These are phyloP conservation scores for Salvia splendens DNA, from an alignment of 257 asterid genomes.

Conservation along the genomic window DNA sequence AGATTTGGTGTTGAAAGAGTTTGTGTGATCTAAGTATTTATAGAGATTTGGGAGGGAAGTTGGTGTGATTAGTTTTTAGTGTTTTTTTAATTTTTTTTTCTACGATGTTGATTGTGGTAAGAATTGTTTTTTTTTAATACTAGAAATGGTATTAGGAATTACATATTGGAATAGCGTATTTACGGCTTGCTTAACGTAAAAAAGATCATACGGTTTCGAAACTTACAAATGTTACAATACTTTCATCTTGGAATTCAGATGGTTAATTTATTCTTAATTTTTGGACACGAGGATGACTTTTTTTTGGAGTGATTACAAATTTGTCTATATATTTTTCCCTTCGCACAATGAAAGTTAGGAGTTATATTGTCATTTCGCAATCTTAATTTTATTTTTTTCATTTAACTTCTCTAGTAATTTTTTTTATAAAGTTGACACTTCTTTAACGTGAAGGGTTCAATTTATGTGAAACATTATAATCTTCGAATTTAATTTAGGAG, in stretches of 20 bases:
- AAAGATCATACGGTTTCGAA: neutral
- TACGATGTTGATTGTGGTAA: neutral
- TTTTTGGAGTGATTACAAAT: neutral
- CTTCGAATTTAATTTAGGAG: too few relatives aligned
- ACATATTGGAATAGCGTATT: neutral
- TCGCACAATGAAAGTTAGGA: neutral
- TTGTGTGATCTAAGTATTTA: constrained; percentile 24
- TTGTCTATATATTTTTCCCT: neutral
- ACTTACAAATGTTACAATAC: constrained; percentile 10
- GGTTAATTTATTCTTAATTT: neutral
- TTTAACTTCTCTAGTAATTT: neutral
- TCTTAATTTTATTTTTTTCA: too few relatives aligned
- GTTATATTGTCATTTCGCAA: neutral
- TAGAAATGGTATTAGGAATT: neutral
- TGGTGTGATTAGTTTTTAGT: constrained; percentile 1
- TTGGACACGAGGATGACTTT: neutral
- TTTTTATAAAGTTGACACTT: too few relatives aligned
- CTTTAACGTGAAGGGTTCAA: too few relatives aligned
- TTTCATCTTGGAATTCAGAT: neutral
- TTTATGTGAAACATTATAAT: too few relatives aligned
- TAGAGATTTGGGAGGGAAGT: constrained; percentile 26
- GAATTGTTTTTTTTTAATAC: too few relatives aligned
- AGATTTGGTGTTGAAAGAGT: neutral
- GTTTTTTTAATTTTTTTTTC: neutral
- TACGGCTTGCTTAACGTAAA: constrained; percentile 14